Base-by-base conservation (phyloP, 2,329 filamentous ascomycete genomes). In the Grosmannia huntii region DNA sequence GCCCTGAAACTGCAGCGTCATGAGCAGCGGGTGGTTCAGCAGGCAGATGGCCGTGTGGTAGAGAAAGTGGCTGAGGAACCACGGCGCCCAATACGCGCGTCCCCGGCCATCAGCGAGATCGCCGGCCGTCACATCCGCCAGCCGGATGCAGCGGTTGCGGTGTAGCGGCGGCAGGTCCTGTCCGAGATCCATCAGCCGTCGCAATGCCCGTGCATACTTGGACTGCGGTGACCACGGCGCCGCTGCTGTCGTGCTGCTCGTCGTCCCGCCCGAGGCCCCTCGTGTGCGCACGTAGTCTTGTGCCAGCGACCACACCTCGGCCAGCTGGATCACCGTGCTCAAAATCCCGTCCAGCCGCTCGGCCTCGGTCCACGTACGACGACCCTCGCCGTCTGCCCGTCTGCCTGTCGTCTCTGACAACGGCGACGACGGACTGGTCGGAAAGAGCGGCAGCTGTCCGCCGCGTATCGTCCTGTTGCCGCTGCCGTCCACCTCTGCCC, bases 1-100 rank as follows among this genome's bases (percentile, higher is more conserved):
- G 57, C 23, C 51, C 57, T 58, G 57, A 44, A 58, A 58, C 52
- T 58, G 57, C 52, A 58, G 57, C 41, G 57, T 58, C 51, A 58
- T 58, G n/a, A 58, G 51, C 57, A 58, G 51, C 44, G 57, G 57
- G 44, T 58, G 57, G 49, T 57, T 57, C 7, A 57, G 56, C 56
- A 57, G 36, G 27, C 56, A 57, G 49, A 57, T 52, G 49, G 56
- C 23, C 25, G 56, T 53, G 56, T 57, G 56, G 49, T 53, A 57
- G 23, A 57, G 50, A 33, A 57, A 57, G 28, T 53, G 56, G 36
- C 49, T 53, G 23, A 57, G 36, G 21, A 57, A 57, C 56, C 56
- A 57, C n/a, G 57, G 57, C 51, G 57, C 57, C 57, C 57, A 58
- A 28, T 54, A 58, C 3, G 51, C 56, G 19, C 56, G 56, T 9